Evolutionary conservation across 23 red algal species (phyloP).

Genomic region (Gracilaria caudata): DNA sequence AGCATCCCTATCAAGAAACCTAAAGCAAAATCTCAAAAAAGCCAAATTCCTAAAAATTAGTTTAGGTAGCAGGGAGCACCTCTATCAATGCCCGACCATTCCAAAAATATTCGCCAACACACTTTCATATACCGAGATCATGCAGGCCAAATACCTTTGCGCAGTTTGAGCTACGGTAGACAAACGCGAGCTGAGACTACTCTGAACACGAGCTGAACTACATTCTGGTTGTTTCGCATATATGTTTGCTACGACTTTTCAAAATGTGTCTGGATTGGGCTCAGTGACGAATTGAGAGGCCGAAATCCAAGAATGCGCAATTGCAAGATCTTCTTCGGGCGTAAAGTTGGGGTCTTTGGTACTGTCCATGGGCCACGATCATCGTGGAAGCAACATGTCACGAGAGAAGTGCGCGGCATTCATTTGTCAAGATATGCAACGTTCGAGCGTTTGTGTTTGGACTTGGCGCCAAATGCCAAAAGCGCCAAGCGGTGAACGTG

Average conservation of each 20-base stretch:
- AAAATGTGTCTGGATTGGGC: background rate
- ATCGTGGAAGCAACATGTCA: no score
- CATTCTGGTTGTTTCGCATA: background rate
- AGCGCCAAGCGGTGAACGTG: background rate
- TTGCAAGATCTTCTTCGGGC: conserved; percentile 8
- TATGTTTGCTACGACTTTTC: background rate
- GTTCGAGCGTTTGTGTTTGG: no score
- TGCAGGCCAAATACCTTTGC: conserved; percentile 24
- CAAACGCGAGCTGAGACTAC: conserved; percentile 5
- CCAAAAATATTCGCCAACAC: no score
- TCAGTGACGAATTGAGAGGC: conserved; percentile 3
- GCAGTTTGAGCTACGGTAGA: background rate
- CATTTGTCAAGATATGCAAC: no score
- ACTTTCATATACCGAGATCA: no score
- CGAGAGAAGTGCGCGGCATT: no score
- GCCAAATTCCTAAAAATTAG: no score
- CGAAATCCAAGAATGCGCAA: conserved; percentile 14
- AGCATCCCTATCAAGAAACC: no score
- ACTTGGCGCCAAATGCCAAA: background rate
- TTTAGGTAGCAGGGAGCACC: no score
- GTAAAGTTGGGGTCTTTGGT: conserved; percentile 11
- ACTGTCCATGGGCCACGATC: no score
- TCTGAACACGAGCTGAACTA: background rate
- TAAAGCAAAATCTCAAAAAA: no score
- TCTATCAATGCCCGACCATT: no score